A percentile compares a stretch with the other conserved stretches of the same genome.
phyloP scores from a whole-genome alignment of 805 yeast genomes.

The Cyberlindnera mrakii region DNA sequence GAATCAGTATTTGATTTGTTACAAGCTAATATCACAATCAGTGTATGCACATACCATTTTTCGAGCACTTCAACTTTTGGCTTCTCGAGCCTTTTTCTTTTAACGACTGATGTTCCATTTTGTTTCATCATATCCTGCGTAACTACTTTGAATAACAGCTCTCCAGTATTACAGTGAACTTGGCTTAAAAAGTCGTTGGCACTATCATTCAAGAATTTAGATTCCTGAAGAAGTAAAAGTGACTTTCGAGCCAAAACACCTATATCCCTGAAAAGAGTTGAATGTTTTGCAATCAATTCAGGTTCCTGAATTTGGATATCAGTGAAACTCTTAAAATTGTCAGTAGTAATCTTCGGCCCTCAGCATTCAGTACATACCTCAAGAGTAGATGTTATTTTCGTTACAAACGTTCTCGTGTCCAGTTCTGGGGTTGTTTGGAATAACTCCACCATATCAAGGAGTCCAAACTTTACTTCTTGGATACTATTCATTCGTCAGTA shows the following conservation, averaged over 20 bases:
- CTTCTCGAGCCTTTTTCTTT: background rate
- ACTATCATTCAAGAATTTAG: background rate
- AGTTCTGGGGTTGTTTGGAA: background rate
- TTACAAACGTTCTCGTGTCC: background rate
- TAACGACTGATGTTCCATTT: background rate
- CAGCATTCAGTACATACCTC: background rate
- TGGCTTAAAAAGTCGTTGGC: background rate
- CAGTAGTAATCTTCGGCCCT: background rate
- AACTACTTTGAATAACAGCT: background rate
- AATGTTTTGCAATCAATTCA: background rate
- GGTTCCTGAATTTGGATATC: background rate
- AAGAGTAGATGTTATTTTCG: background rate
- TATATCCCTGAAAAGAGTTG: background rate
- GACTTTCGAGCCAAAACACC: background rate
- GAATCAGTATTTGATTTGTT: too few relatives aligned
- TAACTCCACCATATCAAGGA: background rate
- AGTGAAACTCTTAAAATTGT: background rate
- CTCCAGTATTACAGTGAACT: background rate
- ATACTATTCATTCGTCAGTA: background rate
- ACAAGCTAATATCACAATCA: too few relatives aligned
- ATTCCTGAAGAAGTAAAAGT: background rate
- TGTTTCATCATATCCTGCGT: conserved; percentile 1
- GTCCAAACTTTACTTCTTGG: background rate
- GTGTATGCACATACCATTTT: background rate
- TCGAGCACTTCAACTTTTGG: background rate